Evolutionary conservation across 768 basidiomycete species (phyloP).

Genomic region (Tylopilus cervinicoccineus): DNA sequence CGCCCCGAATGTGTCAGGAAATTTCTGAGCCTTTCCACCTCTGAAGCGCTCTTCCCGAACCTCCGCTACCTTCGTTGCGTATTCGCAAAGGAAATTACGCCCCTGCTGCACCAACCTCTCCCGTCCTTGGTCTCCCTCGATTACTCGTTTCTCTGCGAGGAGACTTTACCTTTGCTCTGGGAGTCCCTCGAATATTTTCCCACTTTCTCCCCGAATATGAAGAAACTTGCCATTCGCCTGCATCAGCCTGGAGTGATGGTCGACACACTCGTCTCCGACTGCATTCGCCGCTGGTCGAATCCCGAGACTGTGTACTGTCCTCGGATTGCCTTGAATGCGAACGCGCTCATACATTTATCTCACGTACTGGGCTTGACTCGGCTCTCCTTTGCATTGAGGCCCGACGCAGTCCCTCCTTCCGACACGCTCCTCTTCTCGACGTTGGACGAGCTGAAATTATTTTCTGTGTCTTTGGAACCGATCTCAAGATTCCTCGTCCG

Average conservation of each 20-base stretch:
- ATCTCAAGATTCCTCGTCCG: not conserved
- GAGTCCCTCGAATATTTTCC: not conserved
- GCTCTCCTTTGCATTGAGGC: not conserved
- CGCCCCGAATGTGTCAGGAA: not conserved
- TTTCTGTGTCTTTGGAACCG: not conserved
- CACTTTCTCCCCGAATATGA: not conserved
- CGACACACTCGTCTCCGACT: not conserved
- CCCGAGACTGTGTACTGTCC: constrained; percentile 1
- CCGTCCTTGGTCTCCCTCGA: not conserved
- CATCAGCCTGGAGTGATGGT: not conserved
- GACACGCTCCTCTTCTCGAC: not conserved
- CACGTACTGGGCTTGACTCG: not conserved
- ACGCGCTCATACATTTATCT: constrained; percentile 3
- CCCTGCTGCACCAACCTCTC: not conserved
- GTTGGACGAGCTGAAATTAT: not conserved
- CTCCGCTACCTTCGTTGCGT: not conserved
- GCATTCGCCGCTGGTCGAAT: constrained; percentile 5
- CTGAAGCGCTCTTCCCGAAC: not conserved
- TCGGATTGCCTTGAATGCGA: not conserved
- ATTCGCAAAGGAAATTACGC: not conserved
- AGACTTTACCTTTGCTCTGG: not conserved
- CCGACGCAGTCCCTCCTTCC: not conserved
- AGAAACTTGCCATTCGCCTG: not conserved
- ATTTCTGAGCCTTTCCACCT: not conserved
- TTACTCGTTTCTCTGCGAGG: not conserved